These are phyloP conservation scores for Leucogyrophana mollusca DNA, from an alignment of 768 basidiomycete species.

Conservation along the genomic window DNA sequence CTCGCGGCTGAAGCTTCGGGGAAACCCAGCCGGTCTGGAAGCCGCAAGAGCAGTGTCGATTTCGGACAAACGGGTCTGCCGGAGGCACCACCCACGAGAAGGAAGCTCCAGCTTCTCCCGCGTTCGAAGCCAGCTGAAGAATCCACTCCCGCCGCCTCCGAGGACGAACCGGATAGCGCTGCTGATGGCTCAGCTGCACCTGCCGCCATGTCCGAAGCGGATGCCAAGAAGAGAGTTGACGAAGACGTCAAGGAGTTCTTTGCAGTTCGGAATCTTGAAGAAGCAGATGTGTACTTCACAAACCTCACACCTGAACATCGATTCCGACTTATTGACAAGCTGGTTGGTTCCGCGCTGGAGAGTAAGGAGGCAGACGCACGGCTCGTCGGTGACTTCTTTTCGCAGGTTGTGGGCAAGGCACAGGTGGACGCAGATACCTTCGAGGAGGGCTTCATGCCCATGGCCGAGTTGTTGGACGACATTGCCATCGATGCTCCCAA, in stretches of 20 bases:
- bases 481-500: constrained; percentile 88
- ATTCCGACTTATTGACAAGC: constrained; percentile 65
- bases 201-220: constrained; percentile 56
- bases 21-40: constrained; percentile 53
- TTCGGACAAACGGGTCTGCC: constrained; percentile 42
- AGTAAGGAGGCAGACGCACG: constrained; percentile 79
- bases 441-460: constrained; percentile 69
- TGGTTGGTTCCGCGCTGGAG: constrained; percentile 74
- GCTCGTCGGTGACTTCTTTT: constrained; percentile 76
- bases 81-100: constrained; percentile 55
- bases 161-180: constrained; percentile 49
- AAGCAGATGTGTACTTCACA: constrained; percentile 86
- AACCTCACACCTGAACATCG: constrained; percentile 67
- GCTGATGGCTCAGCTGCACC: constrained; percentile 23
- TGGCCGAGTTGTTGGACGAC: constrained; percentile 82
- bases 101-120: constrained; percentile 72
- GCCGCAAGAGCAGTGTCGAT: constrained; percentile 52
- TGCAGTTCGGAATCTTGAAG: constrained; percentile 77
- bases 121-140: constrained; percentile 68
- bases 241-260: constrained; percentile 89
- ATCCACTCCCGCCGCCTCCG: constrained; percentile 43
- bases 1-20: constrained; percentile 48
- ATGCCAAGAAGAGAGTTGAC: constrained; percentile 71
- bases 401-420: constrained; percentile 53
- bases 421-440: constrained; percentile 60